These are phyloP conservation scores for Rhynchospora tenuis DNA, from an alignment of 176 grass and related monocot species.

Conservation along the genomic window DNA sequence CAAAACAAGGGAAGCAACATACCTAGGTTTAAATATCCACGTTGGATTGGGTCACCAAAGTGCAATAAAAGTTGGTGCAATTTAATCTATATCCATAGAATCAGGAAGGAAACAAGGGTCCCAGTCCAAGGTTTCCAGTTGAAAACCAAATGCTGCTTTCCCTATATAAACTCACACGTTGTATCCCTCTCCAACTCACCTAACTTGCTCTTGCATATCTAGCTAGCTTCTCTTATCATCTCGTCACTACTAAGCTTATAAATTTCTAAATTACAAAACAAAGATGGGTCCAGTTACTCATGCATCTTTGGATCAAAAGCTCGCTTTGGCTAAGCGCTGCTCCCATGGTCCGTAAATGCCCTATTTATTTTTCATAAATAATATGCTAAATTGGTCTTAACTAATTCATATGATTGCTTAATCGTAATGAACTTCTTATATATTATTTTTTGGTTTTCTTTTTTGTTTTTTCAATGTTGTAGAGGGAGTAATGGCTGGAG, in stretches of 20 bases:
- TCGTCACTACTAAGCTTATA: no score
- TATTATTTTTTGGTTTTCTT: background rate
- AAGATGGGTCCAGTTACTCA: conserved; percentile 38
- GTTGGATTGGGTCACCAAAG: background rate
- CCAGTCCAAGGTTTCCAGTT: background rate
- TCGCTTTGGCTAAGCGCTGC: conserved; percentile 59
- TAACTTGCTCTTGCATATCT: no score
- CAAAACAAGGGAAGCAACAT: background rate
- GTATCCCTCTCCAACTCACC: background rate
- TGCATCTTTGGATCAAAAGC: conserved; percentile 52
- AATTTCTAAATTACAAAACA: no score
- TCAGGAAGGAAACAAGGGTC: background rate
- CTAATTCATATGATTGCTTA: background rate
- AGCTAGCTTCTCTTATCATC: no score
- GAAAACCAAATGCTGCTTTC: background rate
- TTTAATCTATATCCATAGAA: background rate
- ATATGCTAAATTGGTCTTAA: background rate
- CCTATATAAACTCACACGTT: background rate
- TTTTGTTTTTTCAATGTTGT: background rate
- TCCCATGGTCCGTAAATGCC: conserved; percentile 27
- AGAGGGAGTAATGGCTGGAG: conserved; percentile 60
- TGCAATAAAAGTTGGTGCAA: background rate
- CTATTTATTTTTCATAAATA: background rate
- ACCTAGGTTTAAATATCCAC: background rate
- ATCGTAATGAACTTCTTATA: background rate